These are phyloP conservation scores for Monoraphidium neglectum DNA, from an alignment of 139 green algal species.

Conservation along the genomic window DNA sequence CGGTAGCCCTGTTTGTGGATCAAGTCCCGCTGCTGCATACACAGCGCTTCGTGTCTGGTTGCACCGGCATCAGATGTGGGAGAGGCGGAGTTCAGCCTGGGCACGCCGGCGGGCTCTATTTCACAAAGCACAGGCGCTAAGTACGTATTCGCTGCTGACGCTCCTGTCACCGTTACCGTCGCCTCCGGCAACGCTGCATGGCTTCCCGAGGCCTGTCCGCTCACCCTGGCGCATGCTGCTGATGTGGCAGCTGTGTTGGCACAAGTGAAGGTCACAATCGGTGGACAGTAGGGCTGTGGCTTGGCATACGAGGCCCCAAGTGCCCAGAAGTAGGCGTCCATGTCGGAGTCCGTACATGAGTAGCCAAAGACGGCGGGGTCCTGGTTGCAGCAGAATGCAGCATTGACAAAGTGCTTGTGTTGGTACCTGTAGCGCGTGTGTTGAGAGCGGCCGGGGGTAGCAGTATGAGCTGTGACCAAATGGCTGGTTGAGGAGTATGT, in stretches of 20 bases:
- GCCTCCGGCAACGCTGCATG: background rate
- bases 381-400: constrained; percentile 15
- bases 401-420: constrained; percentile 25
- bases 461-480: background rate
- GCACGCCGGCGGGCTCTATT: background rate
- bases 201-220: background rate
- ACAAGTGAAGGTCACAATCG: constrained; percentile 16
- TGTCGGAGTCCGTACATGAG: background rate
- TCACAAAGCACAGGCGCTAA: background rate
- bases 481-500: background rate
- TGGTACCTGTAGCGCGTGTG: constrained; percentile 18
- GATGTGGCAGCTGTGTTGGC: background rate
- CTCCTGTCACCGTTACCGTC: background rate
- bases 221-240: background rate
- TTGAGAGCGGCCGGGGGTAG: no score
- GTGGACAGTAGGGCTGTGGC: constrained; percentile 9
- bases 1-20: background rate
- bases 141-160: background rate
- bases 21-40: constrained; percentile 11
- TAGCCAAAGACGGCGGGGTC: constrained; percentile 14
- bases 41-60: background rate
- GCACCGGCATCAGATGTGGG: background rate
- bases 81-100: background rate
- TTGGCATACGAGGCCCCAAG: no score
- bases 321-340: background rate